phyloP scores from a whole-genome alignment of 2,329 filamentous ascomycete species.

The Penicillium sp. region DNA sequence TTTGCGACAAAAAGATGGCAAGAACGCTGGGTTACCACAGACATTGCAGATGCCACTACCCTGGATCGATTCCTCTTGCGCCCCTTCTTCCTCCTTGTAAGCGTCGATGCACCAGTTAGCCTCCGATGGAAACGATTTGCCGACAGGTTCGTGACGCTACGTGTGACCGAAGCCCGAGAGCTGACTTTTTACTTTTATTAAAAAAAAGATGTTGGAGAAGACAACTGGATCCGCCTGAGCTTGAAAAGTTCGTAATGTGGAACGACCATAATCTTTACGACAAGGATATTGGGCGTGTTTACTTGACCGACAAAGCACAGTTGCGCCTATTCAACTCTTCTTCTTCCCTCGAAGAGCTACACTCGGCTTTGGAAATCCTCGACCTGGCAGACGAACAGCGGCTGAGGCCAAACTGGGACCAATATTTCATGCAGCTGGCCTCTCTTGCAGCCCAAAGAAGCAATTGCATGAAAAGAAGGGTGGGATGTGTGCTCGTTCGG shows the following conservation, averaged over 20 bases:
- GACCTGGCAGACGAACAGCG: conserved; percentile 76
- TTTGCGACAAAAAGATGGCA: conserved; percentile 85
- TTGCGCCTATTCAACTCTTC: conserved; percentile 85
- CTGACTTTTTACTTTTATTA: neutral
- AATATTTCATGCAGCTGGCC: conserved; percentile 97
- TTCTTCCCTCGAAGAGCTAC: conserved; percentile 66
- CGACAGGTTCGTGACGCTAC: conserved; percentile 42
- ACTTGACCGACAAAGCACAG: conserved; percentile 76
- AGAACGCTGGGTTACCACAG: conserved; percentile 79
- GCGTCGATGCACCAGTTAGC: conserved; percentile 83
- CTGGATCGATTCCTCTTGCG: conserved; percentile 74
- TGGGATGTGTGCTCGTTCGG: conserved; percentile 88
- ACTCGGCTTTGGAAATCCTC: conserved; percentile 68
- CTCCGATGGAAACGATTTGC: conserved; percentile 79
- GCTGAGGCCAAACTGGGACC: conserved; percentile 87
- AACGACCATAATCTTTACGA: conserved; percentile 75
- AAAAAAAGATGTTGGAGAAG: conserved; percentile 48
- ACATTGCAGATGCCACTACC: conserved; percentile 69
- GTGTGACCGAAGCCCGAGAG: neutral
- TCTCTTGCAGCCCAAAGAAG: conserved; percentile 83
- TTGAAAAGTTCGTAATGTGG: conserved; percentile 60
- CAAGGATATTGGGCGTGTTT: conserved; percentile 62
- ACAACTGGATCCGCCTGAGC: conserved; percentile 50
- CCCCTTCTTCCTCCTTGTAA: conserved; percentile 90
- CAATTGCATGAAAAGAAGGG: conserved; percentile 97